phyloP scores from a whole-genome alignment of 2,329 filamentous ascomycete genomes.

The Lecanoromycetidae sp. region DNA sequence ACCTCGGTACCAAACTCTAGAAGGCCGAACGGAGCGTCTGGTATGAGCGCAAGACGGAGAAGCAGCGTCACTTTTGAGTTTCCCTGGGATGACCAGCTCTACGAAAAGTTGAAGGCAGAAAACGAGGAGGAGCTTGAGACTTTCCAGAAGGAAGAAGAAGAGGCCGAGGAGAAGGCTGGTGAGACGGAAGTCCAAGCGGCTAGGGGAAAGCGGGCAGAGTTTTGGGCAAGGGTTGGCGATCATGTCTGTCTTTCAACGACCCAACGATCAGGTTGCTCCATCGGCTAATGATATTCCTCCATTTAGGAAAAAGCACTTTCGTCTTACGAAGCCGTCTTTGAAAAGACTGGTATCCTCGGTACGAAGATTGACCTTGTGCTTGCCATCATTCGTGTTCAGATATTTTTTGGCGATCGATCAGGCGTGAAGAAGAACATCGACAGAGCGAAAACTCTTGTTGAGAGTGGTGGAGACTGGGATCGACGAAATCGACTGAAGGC shows the following conservation, averaged over 20 bases:
- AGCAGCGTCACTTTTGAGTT: conserved; percentile 43
- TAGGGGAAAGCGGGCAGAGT: conserved; percentile 87
- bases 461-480: conserved; percentile 96
- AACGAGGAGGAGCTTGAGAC: conserved; percentile 67
- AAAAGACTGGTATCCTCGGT: conserved; percentile 93
- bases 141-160: conserved; percentile 78
- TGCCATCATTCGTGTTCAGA: conserved; percentile 85
- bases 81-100: conserved; percentile 83
- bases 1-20: conserved; percentile 34
- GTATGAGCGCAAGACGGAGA: conserved; percentile 63
- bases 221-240: conserved; percentile 89
- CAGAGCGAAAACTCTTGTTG: conserved; percentile 76
- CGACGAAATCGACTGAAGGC: conserved; percentile 96
- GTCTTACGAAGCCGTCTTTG: conserved; percentile 82
- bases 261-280: no score
- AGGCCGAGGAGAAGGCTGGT: conserved; percentile 88
- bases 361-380: conserved; percentile 96
- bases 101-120: conserved; percentile 61
- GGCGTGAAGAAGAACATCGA: conserved; percentile 91
- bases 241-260: conserved; percentile 49
- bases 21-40: conserved; percentile 48
- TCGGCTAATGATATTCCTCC: background rate
- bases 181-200: conserved; percentile 91
- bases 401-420: conserved; percentile 90
- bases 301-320: conserved; percentile 80